Evolutionary conservation across 2,329 filamentous ascomycete species (phyloP), one percentile per base, ranked within the genome.

Genomic region (Westerdykella sp.): DNA sequence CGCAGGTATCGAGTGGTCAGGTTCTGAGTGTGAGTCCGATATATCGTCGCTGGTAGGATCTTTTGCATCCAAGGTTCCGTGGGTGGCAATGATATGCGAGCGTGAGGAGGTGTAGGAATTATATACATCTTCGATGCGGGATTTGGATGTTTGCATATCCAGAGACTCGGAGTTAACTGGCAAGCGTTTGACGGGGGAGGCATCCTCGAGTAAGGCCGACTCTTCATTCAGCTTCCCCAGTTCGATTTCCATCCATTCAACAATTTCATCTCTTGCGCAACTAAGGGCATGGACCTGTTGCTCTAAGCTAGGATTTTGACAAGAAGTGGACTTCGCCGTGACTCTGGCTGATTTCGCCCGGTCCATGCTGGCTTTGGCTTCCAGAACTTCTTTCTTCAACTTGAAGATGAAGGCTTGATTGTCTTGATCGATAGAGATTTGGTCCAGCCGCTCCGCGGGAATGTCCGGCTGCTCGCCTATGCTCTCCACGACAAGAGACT

Each of bases 191-290:
- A 62, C 46, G 2, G 62, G 62, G 2, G 60, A 65, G 9, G 57
- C 53, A 45, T 65, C 57, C 40, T 66, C 63, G 5, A 63, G 49
- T 10, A 63, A 58, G 1, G 61, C 53, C 2, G 57, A 62, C 16
- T 67, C 63, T 47, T 68, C 66, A 30, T 62, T 58, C 46, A 70
- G 50, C 48, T 68, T 70, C 14, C 69, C 63, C 37, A 77, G 51
- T 35, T 74, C 73, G 34, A 68, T 66, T 51, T 77, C 73, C 6
- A 77, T 66, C 74, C 74, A 77, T 36, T 69, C 62, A 5, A 76
- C 67, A 35, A 77, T 59, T 45, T 74, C 72, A 44, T 75, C 67
- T 36, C 73, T 67, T 11, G 72, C 73, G 31, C 60, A 59, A 40
- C 70, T 62, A 21, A 77, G 57, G 4, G 71, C 72, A 38, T 50